Conservation (phyloP, 768 basidiomycete species). For the Boletus rubropictus region DNA sequence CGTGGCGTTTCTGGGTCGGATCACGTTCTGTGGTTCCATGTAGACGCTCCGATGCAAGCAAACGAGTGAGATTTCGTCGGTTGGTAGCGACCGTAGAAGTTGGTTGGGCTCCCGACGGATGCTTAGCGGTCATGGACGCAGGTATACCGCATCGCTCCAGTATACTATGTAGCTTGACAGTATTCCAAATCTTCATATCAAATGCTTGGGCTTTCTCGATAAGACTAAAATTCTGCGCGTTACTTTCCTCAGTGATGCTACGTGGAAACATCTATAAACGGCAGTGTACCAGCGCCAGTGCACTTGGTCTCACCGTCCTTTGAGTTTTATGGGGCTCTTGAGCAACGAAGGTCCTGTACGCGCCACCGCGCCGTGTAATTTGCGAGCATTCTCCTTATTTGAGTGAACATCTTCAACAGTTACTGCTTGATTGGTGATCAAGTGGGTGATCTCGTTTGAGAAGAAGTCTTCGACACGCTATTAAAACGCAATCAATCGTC, state of each 20-base stretch:
- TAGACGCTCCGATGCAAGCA: slow-evolving; percentile 75
- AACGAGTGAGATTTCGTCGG: slow-evolving; percentile 49
- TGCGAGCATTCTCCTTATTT: slow-evolving; percentile 66
- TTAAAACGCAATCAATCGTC: slow-evolving; percentile 3
- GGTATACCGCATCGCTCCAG: slow-evolving; percentile 57
- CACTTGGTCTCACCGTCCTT: slow-evolving; percentile 43
- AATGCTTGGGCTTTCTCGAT: slow-evolving; percentile 62
- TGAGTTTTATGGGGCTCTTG: slow-evolving; percentile 64
- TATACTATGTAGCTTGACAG: slow-evolving; percentile 65
- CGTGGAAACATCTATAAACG: background rate
- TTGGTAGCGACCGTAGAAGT: slow-evolving; percentile 28
- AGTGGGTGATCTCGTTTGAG: slow-evolving; percentile 78
- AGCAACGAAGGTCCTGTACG: slow-evolving; percentile 28
- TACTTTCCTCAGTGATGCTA: slow-evolving; percentile 30
- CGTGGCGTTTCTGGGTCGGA: slow-evolving; percentile 78
- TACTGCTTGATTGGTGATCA: slow-evolving; percentile 61
- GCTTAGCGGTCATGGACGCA: slow-evolving; percentile 25
- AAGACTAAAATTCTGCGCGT: slow-evolving; percentile 40
- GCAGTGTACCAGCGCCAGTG: background rate
- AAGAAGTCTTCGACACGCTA: slow-evolving; percentile 89
- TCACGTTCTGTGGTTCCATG: slow-evolving; percentile 89
- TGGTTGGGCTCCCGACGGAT: slow-evolving; percentile 26
- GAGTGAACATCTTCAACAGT: slow-evolving; percentile 32
- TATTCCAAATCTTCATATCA: slow-evolving; percentile 84
- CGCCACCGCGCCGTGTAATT: slow-evolving; percentile 23